Conservation (phyloP, 345 rosid genomes). For the Punica granatum region DNA sequence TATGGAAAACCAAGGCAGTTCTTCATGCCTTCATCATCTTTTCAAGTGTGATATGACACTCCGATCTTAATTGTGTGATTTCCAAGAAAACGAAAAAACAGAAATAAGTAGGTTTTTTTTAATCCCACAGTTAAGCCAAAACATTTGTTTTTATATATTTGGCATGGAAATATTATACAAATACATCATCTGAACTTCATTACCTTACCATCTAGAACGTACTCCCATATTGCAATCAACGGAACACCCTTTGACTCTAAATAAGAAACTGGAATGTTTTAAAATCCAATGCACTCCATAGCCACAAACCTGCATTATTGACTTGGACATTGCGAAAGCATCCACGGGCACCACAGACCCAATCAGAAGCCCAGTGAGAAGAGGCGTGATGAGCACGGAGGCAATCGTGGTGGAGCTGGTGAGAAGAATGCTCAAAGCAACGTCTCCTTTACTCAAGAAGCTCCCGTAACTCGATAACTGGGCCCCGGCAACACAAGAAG, state of each 20-base stretch:
- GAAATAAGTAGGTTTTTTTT: too few species aligned
- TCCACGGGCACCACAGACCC: slow-evolving; percentile 95
- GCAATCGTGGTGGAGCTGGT: slow-evolving; percentile 80
- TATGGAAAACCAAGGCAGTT: neutral
- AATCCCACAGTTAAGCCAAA: neutral
- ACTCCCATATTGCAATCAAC: too few species aligned
- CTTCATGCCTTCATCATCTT: neutral
- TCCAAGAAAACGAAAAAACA: neutral
- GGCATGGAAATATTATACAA: too few species aligned
- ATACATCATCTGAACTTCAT: too few species aligned
- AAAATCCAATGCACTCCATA: neutral
- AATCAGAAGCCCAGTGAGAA: slow-evolving; percentile 62
- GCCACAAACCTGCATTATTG: slow-evolving; percentile 72
- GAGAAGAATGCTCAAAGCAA: slow-evolving; percentile 87
- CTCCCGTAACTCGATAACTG: slow-evolving; percentile 84
- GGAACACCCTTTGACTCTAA: too few species aligned
- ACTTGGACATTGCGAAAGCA: slow-evolving; percentile 92
- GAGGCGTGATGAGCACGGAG: slow-evolving; percentile 61
- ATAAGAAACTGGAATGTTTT: too few species aligned
- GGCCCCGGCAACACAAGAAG: slow-evolving; percentile 89
- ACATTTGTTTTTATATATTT: too few species aligned
- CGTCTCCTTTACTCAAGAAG: slow-evolving; percentile 78
- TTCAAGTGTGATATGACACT: neutral
- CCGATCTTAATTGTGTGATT: neutral
- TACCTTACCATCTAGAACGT: too few species aligned